Base-by-base conservation (phyloP, 1,284 basidiomycete species). In the Vanrija sp. region DNA sequence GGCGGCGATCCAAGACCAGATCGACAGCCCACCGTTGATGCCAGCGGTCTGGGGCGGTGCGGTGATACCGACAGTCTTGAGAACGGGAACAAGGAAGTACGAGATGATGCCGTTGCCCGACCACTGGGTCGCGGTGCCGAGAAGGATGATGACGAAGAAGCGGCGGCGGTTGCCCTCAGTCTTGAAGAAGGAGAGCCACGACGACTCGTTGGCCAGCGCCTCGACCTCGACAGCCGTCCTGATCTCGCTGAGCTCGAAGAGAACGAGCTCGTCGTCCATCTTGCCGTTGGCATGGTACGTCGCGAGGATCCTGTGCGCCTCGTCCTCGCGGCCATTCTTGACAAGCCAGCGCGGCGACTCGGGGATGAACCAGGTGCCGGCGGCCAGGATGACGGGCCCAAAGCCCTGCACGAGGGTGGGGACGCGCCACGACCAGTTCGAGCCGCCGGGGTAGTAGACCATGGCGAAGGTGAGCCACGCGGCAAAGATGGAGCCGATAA, bases 271-370 rank as follows among this genome's bases (percentile, higher is more conserved):
- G 59, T 79, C 78, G 44, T 69, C 44, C 6, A 39, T 21, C 49
- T 71, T 58, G 14, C 69, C 71, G 42, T 61, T 80, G 4, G 83
- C 83, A 67, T 88, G 86, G 63, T 84, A 86, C 61, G 82, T 83
- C n/a, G 81, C 80, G 5, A 88, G 77, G 38, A 85, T 78, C 5
- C 63, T 70, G 45, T 76, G 74, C 0, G 85, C 83, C 38, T 84
- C 80, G 0, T 80, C 77, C 4, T 72, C 71, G 16, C 80, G 74
- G 14, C 81, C 82, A 48, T 79, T 80, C 16, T 80, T 81, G 14
- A 87, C 80, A 16, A 88, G 78, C 77, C 81, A 87, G 29, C 86
- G 80, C 21, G 86, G 86, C 29, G 84, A 85, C 66, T 88, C 85
- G 6, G 86, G 86, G 12, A 86, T 77, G 62, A 86, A 80, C 79